Percentiles rank a stretch among this genome's conserved stretches.
Conservation (phyloP, 2,329 filamentous ascomycete species). For the Penicillium sclerotigenum region DNA sequence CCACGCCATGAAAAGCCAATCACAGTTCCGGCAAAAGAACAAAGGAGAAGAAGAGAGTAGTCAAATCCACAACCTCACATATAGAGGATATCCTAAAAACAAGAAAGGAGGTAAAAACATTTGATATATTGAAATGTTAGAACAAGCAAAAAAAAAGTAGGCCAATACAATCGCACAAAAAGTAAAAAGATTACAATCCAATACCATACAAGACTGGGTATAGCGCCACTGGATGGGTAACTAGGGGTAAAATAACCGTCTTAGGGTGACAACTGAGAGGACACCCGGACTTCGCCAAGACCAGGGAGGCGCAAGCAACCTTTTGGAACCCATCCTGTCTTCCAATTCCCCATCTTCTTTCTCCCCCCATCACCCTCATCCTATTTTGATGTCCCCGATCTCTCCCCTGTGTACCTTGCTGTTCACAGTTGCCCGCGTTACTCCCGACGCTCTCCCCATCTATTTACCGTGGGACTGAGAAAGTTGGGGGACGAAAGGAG, state of each 20-base stretch:
- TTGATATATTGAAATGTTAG: background rate
- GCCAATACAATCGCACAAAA: background rate
- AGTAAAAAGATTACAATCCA: background rate
- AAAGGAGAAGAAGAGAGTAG: background rate
- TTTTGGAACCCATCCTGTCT: conserved; percentile 29
- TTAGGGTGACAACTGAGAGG: conserved; percentile 19
- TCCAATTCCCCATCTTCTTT: conserved; percentile 21
- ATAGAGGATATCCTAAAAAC: background rate
- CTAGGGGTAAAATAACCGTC: conserved; percentile 27
- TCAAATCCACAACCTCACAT: background rate
- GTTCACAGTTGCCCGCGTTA: conserved; percentile 26
- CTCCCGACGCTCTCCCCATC: conserved; percentile 28
- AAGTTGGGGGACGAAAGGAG: conserved; percentile 40
- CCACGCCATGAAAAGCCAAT: background rate
- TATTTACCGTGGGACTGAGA: conserved; percentile 31
- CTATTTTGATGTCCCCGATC: conserved; percentile 34
- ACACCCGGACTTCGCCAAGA: conserved; percentile 3
- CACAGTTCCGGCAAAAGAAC: background rate
- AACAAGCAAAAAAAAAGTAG: background rate
- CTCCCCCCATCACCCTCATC: conserved; percentile 15
- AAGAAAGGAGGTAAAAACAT: background rate
- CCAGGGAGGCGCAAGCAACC: conserved; percentile 25
- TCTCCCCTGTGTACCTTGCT: conserved; percentile 25
- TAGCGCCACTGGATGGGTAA: conserved; percentile 13
- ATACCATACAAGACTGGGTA: conserved; percentile 7